Evolutionary conservation across 148 eudicot species (phyloP).

Genomic region (Arctostaphylos glauca): DNA sequence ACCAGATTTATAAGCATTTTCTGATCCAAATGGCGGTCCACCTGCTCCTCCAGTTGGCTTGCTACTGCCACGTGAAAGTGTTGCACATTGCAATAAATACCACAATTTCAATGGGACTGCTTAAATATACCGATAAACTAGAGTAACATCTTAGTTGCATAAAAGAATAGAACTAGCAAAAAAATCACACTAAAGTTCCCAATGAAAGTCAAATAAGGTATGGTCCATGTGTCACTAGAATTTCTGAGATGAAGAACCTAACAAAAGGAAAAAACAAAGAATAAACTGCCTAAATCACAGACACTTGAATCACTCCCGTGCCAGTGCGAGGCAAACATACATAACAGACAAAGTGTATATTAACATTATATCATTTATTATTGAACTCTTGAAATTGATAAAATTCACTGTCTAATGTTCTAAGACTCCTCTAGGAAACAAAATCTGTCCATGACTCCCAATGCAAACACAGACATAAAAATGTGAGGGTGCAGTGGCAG

Average conservation of each 20-base stretch:
- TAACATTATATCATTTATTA: not conserved
- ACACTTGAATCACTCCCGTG: not conserved
- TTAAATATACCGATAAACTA: not conserved
- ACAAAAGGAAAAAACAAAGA: not conserved
- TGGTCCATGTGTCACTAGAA: not conserved
- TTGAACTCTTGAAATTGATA: not conserved
- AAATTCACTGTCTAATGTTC: not conserved
- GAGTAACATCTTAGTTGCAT: not conserved
- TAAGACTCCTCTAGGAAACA: not conserved
- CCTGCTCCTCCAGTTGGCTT: constrained; percentile 78
- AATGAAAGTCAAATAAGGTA: not conserved
- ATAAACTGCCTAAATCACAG: constrained; percentile 7
- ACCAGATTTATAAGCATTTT: constrained; percentile 53
- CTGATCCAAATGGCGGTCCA: constrained; percentile 62
- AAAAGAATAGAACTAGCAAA: not conserved
- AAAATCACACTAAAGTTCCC: not conserved
- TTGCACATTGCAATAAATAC: constrained; percentile 23
- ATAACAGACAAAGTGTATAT: not conserved
- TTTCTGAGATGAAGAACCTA: not conserved
- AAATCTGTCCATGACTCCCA: not conserved
- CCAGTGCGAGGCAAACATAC: not conserved
- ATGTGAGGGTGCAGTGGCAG: not conserved
- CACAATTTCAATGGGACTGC: not conserved
- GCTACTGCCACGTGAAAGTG: constrained; percentile 64
- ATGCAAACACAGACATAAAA: not conserved